A percentile compares a stretch with the other conserved stretches of the same genome.
These are phyloP conservation scores for Chrysoporthe puriensis DNA, from an alignment of 2,329 filamentous ascomycete species.

Conservation along the genomic window DNA sequence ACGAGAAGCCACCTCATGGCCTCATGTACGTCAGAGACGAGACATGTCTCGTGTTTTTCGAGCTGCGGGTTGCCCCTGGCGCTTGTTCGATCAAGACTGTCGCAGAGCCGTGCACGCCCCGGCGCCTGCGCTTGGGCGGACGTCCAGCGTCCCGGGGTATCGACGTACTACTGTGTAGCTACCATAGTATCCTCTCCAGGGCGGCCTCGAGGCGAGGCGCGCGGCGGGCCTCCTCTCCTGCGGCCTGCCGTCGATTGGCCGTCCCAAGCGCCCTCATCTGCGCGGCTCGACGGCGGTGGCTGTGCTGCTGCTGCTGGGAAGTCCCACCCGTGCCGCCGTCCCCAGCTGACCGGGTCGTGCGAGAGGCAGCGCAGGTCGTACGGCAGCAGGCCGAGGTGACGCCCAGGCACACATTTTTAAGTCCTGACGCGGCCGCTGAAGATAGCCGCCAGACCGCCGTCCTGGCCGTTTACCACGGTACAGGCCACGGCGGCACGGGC, in stretches of 20 bases:
- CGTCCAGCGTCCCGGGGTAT: conserved; percentile 3
- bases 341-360: not conserved
- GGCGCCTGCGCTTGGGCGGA: conserved; percentile 21
- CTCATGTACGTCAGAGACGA: not conserved
- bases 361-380: not conserved
- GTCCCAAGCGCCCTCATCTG: not conserved
- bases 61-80: conserved; percentile 8
- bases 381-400: not conserved
- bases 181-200: no score
- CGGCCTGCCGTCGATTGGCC: conserved; percentile 1
- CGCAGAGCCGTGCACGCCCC: not conserved
- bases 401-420: not conserved
- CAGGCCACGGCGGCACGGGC: not conserved
- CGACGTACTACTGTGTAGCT: no score
- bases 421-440: not conserved
- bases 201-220: not conserved
- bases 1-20: not conserved
- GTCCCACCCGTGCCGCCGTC: not conserved
- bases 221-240: not conserved
- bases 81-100: conserved; percentile 9
- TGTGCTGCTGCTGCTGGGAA: not conserved
- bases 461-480: not conserved
- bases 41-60: not conserved
- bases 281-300: not conserved
- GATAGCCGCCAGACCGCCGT: conserved; percentile 1